Evolutionary conservation across 2,329 filamentous ascomycete genomes (phyloP).

Genomic region (Fusarium denticulatum): DNA sequence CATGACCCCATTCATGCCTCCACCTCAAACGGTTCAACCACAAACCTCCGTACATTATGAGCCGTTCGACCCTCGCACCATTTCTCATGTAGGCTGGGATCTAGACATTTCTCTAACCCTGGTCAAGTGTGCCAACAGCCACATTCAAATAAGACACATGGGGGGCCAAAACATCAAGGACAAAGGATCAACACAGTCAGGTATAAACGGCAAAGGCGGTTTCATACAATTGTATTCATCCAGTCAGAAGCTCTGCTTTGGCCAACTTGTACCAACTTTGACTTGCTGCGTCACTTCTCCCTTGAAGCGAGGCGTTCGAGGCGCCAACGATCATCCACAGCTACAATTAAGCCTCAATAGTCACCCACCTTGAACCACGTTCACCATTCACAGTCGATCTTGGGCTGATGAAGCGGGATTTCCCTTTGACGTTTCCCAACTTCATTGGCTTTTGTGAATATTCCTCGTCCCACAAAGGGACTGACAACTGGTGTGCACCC

Average conservation of each 20-base stretch:
- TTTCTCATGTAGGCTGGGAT: conserved; percentile 30
- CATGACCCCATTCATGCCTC: conserved; percentile 38
- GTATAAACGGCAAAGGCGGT: conserved; percentile 29
- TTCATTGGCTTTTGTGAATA: conserved; percentile 28
- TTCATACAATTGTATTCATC: conserved; percentile 18
- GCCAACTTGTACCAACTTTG: conserved; percentile 31
- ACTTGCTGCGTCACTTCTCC: conserved; percentile 33
- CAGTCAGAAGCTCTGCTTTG: conserved; percentile 27
- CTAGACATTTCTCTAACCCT: conserved; percentile 21
- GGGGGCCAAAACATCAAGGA: conserved; percentile 9
- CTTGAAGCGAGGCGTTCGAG: conserved; percentile 25
- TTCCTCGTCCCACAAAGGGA: conserved; percentile 28
- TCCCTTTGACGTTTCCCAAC: conserved; percentile 18
- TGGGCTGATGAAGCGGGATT: conserved; percentile 22
- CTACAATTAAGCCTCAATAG: conserved; percentile 33
- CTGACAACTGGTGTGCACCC: conserved; percentile 37
- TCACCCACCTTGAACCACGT: conserved; percentile 13
- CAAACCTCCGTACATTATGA: conserved; percentile 20
- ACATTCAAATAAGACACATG: not conserved
- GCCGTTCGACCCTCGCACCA: conserved; percentile 32
- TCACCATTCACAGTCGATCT: conserved; percentile 20
- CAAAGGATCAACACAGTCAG: conserved; percentile 19
- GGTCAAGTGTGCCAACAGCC: conserved; percentile 2
- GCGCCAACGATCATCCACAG: conserved; percentile 13
- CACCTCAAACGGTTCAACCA: conserved; percentile 25